Evolutionary conservation across 176 grass and related monocot species (phyloP), one percentile per base, ranked within the genome.

Genomic region (Paspalum notatum): DNA sequence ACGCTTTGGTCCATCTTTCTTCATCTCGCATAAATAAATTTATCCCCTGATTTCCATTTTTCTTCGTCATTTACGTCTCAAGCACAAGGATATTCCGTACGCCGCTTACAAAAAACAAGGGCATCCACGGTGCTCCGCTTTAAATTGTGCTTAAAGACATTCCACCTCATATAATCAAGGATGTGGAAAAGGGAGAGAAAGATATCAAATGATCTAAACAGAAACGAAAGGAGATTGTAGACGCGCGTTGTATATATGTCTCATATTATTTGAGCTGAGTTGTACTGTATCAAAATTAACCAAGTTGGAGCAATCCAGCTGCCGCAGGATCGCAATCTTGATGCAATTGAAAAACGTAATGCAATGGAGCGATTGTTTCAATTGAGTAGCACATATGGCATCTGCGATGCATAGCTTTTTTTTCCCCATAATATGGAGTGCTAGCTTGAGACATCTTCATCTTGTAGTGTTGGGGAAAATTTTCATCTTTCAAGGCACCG

Each of bases 131-230:
- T 22, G 62, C 38, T 66, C 8, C 65, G 41, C 18, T 22, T 57
- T 45, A 46, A 26, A 68, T 46, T 7, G 12, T 21, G 42, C 66
- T n/a, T 45, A 45, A 68, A 68, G 18, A 68, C 65, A 68, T 68
- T 20, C 2, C 66, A 68, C 66, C 66, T 68, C 66, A 68, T 17
- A 70, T 5, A 49, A 48, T 26, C 67, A 27, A 70, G 67, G 45
- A 70, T 70, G 67, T 70, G 12, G 21, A 68, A 44, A 69, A 21
- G 66, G 25, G 7, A 46, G 12, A 15, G 21, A 49, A 1, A 15
- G 26, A 70, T 12, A 27, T 47, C 58, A 61, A 61, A 70, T 9
- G 43, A 68, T 68, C 18, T 68, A 47, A 21, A 15, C 58, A 27
- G 27, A 27, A 61, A 61, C 58, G 7, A 61, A 59, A 12, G 56